Percentiles rank a stretch among this genome's conserved stretches.
Conservation (phyloP, 164 flowering plant genomes). For the Cinnamomum micranthum region DNA sequence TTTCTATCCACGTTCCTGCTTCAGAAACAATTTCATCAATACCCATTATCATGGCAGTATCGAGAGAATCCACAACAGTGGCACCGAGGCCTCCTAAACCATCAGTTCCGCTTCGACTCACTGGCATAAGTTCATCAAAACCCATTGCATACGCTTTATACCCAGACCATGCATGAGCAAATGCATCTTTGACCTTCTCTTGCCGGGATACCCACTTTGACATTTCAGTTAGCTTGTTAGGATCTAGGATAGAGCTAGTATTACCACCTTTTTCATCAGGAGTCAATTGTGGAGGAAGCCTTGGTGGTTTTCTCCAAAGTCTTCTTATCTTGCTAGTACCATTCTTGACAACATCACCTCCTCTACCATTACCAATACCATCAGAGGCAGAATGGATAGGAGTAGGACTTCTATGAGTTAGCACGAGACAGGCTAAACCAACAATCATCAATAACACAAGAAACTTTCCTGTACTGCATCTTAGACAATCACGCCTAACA, state of each 20-base stretch:
- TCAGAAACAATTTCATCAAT: constrained; percentile 66
- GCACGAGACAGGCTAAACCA: constrained; percentile 61
- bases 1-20: constrained; percentile 90
- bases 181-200: constrained; percentile 72
- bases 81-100: constrained; percentile 97
- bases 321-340: constrained; percentile 32
- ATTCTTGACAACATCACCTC: constrained; percentile 18
- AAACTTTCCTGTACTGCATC: constrained; percentile 84
- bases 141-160: constrained; percentile 86
- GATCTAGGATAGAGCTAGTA: constrained; percentile 22
- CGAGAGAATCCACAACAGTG: constrained; percentile 87
- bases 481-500: constrained; percentile 48
- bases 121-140: constrained; percentile 89
- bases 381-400: constrained; percentile 18
- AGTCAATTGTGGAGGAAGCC: constrained; percentile 83
- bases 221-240: constrained; percentile 17
- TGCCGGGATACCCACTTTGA: constrained; percentile 60
- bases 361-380: constrained; percentile 21
- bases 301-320: constrained; percentile 73
- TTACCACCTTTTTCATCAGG: constrained; percentile 51
- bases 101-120: constrained; percentile 70
- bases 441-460: constrained; percentile 56
- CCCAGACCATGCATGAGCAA: constrained; percentile 95
- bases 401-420: constrained; percentile 40
- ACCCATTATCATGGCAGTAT: constrained; percentile 97